phyloP scores from a whole-genome alignment of 2,329 filamentous ascomycete genomes.

The Zymoseptoria brevis region DNA sequence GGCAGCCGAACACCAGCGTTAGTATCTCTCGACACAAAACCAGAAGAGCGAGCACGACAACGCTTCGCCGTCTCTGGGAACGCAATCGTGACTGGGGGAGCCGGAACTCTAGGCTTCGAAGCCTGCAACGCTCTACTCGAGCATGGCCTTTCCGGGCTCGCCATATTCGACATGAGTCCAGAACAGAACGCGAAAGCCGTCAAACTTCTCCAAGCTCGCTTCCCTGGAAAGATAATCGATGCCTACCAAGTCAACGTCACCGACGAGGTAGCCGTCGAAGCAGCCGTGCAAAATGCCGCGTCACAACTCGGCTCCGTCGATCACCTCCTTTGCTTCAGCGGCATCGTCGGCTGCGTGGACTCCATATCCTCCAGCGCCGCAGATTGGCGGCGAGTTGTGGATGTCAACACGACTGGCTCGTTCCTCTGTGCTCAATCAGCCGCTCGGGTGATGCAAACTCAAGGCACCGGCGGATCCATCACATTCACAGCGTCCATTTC shows the following conservation, averaged over 20 bases:
- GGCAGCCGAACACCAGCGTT: background rate
- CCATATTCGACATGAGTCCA: slow-evolving; percentile 3
- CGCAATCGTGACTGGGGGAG: slow-evolving; percentile 3
- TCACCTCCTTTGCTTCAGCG: slow-evolving; percentile 2
- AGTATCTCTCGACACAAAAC: background rate
- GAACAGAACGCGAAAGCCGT: background rate
- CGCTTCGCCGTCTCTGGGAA: background rate
- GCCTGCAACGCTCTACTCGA: slow-evolving; percentile 1
- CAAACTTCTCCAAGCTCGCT: background rate
- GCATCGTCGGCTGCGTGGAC: slow-evolving; percentile 1
- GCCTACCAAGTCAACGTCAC: slow-evolving; percentile 2
- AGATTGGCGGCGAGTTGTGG: slow-evolving; percentile 43
- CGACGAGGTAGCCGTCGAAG: slow-evolving; percentile 1
- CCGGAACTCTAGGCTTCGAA: background rate
- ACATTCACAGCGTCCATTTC: slow-evolving; percentile 61
- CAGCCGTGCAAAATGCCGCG: background rate
- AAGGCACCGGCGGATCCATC: slow-evolving; percentile 60
- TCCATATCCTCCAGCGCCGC: background rate
- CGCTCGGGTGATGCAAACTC: slow-evolving; percentile 52
- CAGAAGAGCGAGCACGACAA: background rate
- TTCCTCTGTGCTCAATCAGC: slow-evolving; percentile 61
- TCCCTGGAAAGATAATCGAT: background rate
- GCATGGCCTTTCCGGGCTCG: slow-evolving; percentile 1
- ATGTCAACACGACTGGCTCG: slow-evolving; percentile 70
- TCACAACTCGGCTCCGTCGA: background rate